Conservation (phyloP, 2,329 filamentous ascomycete genomes). For the Venturia nashicola region DNA sequence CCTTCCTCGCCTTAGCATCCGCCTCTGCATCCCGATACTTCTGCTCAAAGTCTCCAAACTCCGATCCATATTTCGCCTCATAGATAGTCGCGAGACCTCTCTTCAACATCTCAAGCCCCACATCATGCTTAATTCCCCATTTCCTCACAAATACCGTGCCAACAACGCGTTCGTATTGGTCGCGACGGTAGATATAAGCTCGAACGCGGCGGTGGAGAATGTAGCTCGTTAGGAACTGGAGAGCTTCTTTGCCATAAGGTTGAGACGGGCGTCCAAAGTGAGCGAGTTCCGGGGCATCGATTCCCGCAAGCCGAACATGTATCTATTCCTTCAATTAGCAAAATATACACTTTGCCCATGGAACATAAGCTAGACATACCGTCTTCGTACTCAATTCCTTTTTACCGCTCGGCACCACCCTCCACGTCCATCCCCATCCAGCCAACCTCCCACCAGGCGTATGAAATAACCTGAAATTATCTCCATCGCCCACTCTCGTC, state of each 20-base stretch:
- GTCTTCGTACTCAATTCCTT: constrained; percentile 64
- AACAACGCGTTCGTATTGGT: constrained; percentile 88
- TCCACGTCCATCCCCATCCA: constrained; percentile 82
- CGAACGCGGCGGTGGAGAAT: constrained; percentile 63
- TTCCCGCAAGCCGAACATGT: constrained; percentile 74
- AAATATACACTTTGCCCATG: background rate
- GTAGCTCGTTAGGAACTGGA: constrained; percentile 66
- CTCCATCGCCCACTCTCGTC: constrained; percentile 90
- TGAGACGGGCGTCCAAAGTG: constrained; percentile 87
- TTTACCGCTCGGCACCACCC: constrained; percentile 57
- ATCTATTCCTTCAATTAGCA: constrained; percentile 42
- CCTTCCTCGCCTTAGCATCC: constrained; percentile 27
- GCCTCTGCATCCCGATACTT: constrained; percentile 55
- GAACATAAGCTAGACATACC: constrained; percentile 35
- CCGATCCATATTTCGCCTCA: constrained; percentile 78
- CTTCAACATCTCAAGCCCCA: constrained; percentile 82
- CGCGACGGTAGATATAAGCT: constrained; percentile 68
- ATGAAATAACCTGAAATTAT: constrained; percentile 90
- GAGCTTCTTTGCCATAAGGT: constrained; percentile 69
- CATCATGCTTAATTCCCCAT: constrained; percentile 60
- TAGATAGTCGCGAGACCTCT: constrained; percentile 80
- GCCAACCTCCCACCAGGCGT: constrained; percentile 78
- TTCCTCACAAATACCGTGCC: constrained; percentile 68
- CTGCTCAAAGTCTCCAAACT: constrained; percentile 61
- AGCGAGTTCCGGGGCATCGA: constrained; percentile 85